Evolutionary conservation across 306 rosid genomes (phyloP), one percentile per base, ranked within the genome.

Genomic region (Sphenostylis stenocarpa): DNA sequence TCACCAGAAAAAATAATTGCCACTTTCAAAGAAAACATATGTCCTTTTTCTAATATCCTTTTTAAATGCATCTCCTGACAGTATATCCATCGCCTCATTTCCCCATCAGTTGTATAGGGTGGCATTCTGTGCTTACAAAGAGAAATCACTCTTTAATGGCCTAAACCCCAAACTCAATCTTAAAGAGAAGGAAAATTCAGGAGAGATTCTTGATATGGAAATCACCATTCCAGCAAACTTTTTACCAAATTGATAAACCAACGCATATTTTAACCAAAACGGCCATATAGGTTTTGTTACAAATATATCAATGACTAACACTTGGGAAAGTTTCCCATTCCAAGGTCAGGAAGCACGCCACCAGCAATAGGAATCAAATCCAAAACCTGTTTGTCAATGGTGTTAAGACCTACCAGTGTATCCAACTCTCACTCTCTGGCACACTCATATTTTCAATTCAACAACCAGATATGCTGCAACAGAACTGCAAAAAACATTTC

Each of bases 81-180:
- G 31, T 31, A n/a, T 33, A 70, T 49, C 48, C 75, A 19, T 24
- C 76, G 15, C 76, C 55, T 72, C 14, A 23, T 72, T 72, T 72
- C 53, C 53, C 55, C 77, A 56, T 55, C 67, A 23, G 9, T 5
- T 33, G 15, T 31, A 70, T 45, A 49, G 19, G 61, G 45, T 49
- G 62, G 44, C 47, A 70, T 70, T 49, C 19, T 33, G 14, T 5
- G 7, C 75, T 49, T 34, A 49, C 14, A 17, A 14, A 6, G 41
- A 15, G 41, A 28, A 70, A 33, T 29, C 29, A 70, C 75, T 70
- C 45, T 31, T 70, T 11, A 31, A 48, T 70, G 44, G 31, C 62
- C 62, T 11, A 31, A 49, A 49, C 3, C 38, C 34, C 26, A 24
- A 43, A 23, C 44, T 13, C 43, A 67, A 67, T 23, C 34, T 45